These are phyloP conservation scores for Lactarius hengduanensis DNA, from an alignment of 768 basidiomycete genomes.

Conservation along the genomic window DNA sequence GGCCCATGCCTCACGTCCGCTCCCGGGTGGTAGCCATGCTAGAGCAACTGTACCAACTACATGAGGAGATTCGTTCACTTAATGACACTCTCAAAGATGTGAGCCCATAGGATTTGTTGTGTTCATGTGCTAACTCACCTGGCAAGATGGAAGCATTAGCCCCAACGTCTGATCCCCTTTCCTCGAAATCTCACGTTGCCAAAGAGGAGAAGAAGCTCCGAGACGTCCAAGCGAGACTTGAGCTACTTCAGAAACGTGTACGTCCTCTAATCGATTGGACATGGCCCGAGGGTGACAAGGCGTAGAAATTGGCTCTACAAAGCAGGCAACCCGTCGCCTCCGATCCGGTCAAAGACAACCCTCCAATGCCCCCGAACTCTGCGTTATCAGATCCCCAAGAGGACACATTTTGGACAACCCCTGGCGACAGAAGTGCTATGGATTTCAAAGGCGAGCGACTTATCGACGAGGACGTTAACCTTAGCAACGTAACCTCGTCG, in stretches of 20 bases:
- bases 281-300: neutral
- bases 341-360: slow-evolving; percentile 28
- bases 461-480: slow-evolving; percentile 60
- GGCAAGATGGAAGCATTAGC: slow-evolving; percentile 31
- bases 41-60: slow-evolving; percentile 39
- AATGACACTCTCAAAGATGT: slow-evolving; percentile 43
- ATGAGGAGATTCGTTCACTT: slow-evolving; percentile 40
- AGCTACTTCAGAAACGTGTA: slow-evolving; percentile 43
- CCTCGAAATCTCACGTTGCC: slow-evolving; percentile 35
- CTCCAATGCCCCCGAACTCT: slow-evolving; percentile 28
- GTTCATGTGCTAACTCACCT: slow-evolving; percentile 26
- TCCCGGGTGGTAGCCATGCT: slow-evolving; percentile 41
- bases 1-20: slow-evolving; percentile 51
- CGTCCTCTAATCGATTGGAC: slow-evolving; percentile 6
- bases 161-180: slow-evolving; percentile 31
- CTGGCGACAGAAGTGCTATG: slow-evolving; percentile 54
- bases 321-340: slow-evolving; percentile 27
- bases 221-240: slow-evolving; percentile 44
- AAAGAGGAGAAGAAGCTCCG: slow-evolving; percentile 45
- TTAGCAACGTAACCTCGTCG: slow-evolving; percentile 41
- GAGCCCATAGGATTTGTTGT: slow-evolving; percentile 23
- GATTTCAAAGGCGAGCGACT: slow-evolving; percentile 63
- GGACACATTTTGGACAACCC: slow-evolving; percentile 64
- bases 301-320: slow-evolving; percentile 35
- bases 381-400: slow-evolving; percentile 42